A percentile compares a stretch with the other conserved stretches of the same genome.
Evolutionary conservation across 257 asterid species (phyloP).

Genomic region (Solanum dulcamara): DNA sequence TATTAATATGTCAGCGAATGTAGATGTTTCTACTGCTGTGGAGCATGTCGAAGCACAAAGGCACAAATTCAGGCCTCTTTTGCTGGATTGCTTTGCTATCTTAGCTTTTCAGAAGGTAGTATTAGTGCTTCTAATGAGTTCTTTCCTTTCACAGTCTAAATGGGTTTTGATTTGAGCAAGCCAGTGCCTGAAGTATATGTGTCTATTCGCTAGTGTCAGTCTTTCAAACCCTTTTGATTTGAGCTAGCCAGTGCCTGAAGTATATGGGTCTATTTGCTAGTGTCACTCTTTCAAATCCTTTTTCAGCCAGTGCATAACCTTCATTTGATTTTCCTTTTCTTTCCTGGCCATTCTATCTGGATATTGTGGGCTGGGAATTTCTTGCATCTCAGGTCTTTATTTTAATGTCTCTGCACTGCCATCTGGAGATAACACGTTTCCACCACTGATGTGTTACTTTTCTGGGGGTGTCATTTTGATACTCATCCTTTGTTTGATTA

Average conservation of each 20-base stretch:
- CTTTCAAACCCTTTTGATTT: background rate
- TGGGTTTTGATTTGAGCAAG: background rate
- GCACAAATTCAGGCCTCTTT: conserved; percentile 73
- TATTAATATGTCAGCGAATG: conserved; percentile 11
- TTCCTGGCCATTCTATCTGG: background rate
- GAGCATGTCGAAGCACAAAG: conserved; percentile 54
- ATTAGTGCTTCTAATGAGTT: background rate
- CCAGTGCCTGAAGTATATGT: background rate
- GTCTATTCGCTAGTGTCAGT: background rate
- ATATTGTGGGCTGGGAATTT: background rate
- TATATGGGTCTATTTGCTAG: background rate
- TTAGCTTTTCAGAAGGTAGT: conserved; percentile 50
- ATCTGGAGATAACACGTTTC: background rate
- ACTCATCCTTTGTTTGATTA: background rate
- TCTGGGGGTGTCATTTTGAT: background rate
- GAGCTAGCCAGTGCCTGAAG: background rate
- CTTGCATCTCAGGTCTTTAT: background rate
- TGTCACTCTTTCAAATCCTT: background rate
- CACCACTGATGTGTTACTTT: background rate
- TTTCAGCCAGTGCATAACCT: background rate
- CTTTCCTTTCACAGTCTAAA: background rate
- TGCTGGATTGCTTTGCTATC: conserved; percentile 44
- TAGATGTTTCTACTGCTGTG: conserved; percentile 44
- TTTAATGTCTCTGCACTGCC: background rate
- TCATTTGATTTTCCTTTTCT: background rate